A percentile compares a stretch with the other conserved stretches of the same genome.
Conservation (phyloP, 2,329 filamentous ascomycete genomes). For the Aspergillus brasiliensis region DNA sequence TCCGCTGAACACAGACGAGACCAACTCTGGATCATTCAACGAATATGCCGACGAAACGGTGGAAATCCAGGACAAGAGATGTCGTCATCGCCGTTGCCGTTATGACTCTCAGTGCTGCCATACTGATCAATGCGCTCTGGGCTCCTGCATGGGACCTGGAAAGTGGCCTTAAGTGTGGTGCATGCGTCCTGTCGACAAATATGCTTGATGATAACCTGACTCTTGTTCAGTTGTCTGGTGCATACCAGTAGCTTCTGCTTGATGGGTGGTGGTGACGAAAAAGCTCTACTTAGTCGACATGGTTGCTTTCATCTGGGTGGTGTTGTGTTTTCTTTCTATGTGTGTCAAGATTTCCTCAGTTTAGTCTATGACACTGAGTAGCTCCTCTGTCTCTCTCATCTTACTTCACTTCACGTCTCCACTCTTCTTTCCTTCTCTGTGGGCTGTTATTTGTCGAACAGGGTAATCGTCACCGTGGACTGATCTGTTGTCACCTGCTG, state of each 20-base stretch:
- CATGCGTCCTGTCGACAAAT: not conserved
- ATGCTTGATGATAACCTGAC: not conserved
- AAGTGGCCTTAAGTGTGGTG: not conserved
- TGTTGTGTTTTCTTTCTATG: not conserved
- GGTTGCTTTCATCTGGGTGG: not conserved
- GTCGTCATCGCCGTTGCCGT: not conserved
- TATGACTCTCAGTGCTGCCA: not conserved
- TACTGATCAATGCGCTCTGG: not conserved
- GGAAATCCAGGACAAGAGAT: not conserved
- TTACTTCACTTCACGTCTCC: not conserved
- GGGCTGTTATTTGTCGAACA: not conserved
- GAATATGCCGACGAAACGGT: not conserved
- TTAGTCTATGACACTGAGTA: not conserved
- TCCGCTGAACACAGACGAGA: not conserved
- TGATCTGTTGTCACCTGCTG: not conserved
- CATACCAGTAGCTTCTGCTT: not conserved
- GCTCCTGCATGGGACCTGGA: not conserved
- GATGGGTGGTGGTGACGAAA: not conserved
- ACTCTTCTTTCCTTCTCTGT: no score
- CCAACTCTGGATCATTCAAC: not conserved
- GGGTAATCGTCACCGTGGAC: not conserved
- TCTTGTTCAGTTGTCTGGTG: not conserved
- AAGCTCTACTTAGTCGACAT: not conserved
- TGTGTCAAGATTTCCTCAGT: not conserved
- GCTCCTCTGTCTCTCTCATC: not conserved